Evolutionary conservation across 1,139 yeast genomes (phyloP), one percentile per base, ranked within the genome.

Genomic region (Suhomyces kunorum): DNA sequence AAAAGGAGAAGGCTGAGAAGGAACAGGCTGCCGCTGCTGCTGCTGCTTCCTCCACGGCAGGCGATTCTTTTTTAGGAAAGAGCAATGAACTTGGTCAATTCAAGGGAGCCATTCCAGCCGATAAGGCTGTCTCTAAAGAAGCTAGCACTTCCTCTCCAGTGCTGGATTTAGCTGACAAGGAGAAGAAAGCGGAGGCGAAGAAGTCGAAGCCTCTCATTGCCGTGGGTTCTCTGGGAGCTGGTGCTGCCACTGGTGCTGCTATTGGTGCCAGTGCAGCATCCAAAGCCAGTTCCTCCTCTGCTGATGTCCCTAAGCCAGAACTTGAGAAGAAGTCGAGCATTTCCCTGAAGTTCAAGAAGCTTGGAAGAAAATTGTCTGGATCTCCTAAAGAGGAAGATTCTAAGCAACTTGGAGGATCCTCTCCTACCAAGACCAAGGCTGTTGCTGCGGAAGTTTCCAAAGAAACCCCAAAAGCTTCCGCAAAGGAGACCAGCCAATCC

Each of bases 291-390:
- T n/a, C n/a, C n/a, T n/a, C n/a, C n/a, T n/a, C n/a, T n/a, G n/a
- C n/a, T n/a, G n/a, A n/a, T n/a, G n/a, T n/a, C n/a, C n/a, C n/a
- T n/a, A 29, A 29, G 17, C 32, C 32, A 7, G 32, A 29, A 12
- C 32, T 29, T 13, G 32, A 29, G 17, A 41, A 44, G 34, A 50
- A 54, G 39, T 47, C 54, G 23, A 53, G 64, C 40, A 40, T 62
- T 14, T 42, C 56, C 14, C 50, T 53, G 17, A 53, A 48, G 27
- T 53, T 61, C 39, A 61, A 57, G 43, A 57, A 50, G 34, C 53
- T 62, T 26, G 55, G 59, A 13, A 57, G 48, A 38, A 59, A 44
- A 36, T 44, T 61, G 34, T 45, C 51, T 16, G 34, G 37, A 1
- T 24, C 32, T 20, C 24, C 47, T 24, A 31, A 30, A 46, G 47